Evolutionary conservation across 2,329 filamentous ascomycete genomes (phyloP).

Genomic region (Penicillium sp.): DNA sequence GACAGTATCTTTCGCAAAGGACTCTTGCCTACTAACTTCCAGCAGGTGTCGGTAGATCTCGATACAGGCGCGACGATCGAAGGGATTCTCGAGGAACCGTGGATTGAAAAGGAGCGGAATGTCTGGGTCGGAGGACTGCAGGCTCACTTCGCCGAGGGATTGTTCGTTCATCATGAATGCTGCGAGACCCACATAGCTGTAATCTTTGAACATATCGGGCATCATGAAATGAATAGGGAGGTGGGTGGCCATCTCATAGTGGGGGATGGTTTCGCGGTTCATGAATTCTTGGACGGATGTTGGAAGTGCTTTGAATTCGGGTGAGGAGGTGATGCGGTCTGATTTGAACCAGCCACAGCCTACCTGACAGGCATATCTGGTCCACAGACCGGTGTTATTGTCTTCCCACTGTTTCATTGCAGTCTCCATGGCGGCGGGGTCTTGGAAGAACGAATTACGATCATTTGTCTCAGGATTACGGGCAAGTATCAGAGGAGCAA

Average conservation of each 20-base stretch:
- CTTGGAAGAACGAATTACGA: constrained; percentile 48
- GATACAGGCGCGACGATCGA: constrained; percentile 53
- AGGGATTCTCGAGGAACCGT: constrained; percentile 53
- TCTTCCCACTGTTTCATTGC: constrained; percentile 51
- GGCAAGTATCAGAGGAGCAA: constrained; percentile 33
- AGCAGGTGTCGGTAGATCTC: constrained; percentile 49
- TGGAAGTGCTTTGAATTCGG: constrained; percentile 54
- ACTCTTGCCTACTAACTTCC: constrained; percentile 44
- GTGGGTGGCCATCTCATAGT: constrained; percentile 55
- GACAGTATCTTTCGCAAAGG: constrained; percentile 47
- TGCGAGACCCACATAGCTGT: constrained; percentile 46
- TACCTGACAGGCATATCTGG: constrained; percentile 29
- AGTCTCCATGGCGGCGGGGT: constrained; percentile 42
- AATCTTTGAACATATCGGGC: constrained; percentile 38
- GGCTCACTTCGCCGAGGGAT: constrained; percentile 50
- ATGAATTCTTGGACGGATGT: constrained; percentile 46
- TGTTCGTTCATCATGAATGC: constrained; percentile 57
- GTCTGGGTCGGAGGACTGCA: constrained; percentile 53
- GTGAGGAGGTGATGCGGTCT: constrained; percentile 37
- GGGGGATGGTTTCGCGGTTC: constrained; percentile 52
- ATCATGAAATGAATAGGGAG: constrained; percentile 45
- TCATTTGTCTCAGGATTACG: constrained; percentile 44
- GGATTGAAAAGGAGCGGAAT: constrained; percentile 55
- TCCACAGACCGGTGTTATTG: constrained; percentile 41
- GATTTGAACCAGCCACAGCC: constrained; percentile 45